Evolutionary conservation across 306 rosid genomes (phyloP).

Genomic region (Malus sylvestris): DNA sequence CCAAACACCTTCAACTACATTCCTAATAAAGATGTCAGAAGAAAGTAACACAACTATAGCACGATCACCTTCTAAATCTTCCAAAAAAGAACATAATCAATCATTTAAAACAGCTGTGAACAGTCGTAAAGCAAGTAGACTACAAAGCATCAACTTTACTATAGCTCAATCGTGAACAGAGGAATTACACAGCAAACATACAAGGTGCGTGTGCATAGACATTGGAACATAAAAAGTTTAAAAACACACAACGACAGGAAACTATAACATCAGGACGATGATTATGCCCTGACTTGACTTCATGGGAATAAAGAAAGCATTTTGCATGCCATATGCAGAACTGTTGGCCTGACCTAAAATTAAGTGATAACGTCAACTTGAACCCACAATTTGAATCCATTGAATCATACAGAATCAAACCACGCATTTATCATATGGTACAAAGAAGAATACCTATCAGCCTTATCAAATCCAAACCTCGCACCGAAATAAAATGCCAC

Average conservation of each 20-base stretch:
- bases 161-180: neutral
- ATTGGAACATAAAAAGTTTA: neutral
- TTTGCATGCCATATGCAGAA: neutral
- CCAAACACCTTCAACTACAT: neutral
- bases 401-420: neutral
- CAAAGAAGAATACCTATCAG: slow-evolving; percentile 45
- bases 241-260: neutral
- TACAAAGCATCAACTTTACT: neutral
- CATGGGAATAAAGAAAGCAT: neutral
- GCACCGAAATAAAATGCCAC: slow-evolving; percentile 61
- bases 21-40: neutral
- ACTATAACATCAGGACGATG: neutral
- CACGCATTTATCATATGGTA: neutral
- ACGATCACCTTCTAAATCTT: neutral
- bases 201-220: neutral
- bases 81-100: neutral
- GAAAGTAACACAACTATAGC: neutral
- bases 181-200: neutral
- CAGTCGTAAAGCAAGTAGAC: neutral
- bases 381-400: neutral
- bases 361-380: neutral
- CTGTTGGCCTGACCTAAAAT: neutral
- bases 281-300: neutral
- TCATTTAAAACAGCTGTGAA: neutral
- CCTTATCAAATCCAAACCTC: slow-evolving; percentile 57